Evolutionary conservation across 306 rosid genomes (phyloP).

Genomic region (Rosa multiflora): DNA sequence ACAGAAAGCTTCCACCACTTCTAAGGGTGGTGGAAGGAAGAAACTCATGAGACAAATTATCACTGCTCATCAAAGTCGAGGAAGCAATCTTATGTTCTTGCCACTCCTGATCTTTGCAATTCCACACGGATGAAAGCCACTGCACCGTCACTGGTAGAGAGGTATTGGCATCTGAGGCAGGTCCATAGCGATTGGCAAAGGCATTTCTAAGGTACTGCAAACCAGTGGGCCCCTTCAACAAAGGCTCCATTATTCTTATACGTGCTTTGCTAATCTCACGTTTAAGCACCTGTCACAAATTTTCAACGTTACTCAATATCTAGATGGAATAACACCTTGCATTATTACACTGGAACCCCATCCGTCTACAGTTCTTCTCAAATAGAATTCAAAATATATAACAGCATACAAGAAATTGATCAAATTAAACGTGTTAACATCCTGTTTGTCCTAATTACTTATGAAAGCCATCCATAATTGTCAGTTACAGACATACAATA

Average conservation of each 20-base stretch:
- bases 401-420: not conserved
- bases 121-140: conserved; percentile 72
- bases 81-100: conserved; percentile 50
- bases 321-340: not conserved
- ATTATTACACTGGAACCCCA: too few relatives aligned
- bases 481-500: not conserved
- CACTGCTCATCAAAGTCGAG: conserved; percentile 36
- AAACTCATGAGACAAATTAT: conserved; percentile 46
- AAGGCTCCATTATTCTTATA: conserved; percentile 65
- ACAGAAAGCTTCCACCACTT: conserved; percentile 69
- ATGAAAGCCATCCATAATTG: not conserved
- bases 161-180: conserved; percentile 60
- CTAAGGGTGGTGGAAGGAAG: conserved; percentile 76
- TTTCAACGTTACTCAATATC: conserved; percentile 5
- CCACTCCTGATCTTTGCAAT: conserved; percentile 80
- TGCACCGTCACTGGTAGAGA: conserved; percentile 56
- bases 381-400: not conserved
- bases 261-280: conserved; percentile 93
- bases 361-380: not conserved
- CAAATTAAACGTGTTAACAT: not conserved
- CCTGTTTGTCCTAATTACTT: not conserved
- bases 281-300: conserved; percentile 62
- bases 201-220: conserved; percentile 82
- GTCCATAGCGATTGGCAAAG: conserved; percentile 70
- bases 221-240: conserved; percentile 86